Evolutionary conservation across 495 filamentous ascomycete species (phyloP), one percentile per base, ranked within the genome.

Genomic region (Usnea hakonensis): DNA sequence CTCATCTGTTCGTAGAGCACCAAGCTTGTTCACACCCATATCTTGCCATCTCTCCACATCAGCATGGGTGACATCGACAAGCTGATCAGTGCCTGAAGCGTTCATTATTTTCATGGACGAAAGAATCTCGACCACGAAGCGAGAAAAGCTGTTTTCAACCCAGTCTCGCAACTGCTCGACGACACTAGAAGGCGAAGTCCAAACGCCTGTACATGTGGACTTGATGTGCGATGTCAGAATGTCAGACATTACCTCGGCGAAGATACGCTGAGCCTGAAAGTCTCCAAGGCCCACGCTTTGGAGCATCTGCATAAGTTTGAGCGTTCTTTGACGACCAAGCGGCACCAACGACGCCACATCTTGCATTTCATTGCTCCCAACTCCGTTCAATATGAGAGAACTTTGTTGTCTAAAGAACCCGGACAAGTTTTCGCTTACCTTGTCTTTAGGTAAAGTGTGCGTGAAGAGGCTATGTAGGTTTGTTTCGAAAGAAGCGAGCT

Each of bases 21-120:
- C 91, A n/a, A 96, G 78, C 30, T 89, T 82, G 8, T 86, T 83
- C 61, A 93, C 76, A 17, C 85, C 89, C 65, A 93, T 89, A 36
- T 89, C 85, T 65, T 90, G 90, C 85, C 90, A 96, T 68, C 84
- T 86, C 72, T 85, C 82, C 66, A 91, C 78, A 68, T 93, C 81
- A 11, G 75, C 68, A 70, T 83, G 76, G 50, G 78, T 76, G 58
- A 88, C 78, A 48, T 75, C 69, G 55, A 74, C 57, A 33, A 67
- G 59, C n/a, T 67, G 67, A 3, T 67, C 38, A 16, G 65, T 56
- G 40, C 68, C 64, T 7, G 60, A 52, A 13, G 64, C 68, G 4
- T 68, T 58, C 26, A 72, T 58, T 2, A 69, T 69, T 36, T 75
- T 74, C 43, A 83, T 72, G 19, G 75, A 73, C 9, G 82, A 75